A percentile compares a stretch with the other conserved stretches of the same genome.
These are phyloP conservation scores for Pichia sp. DNA, from an alignment of 1,139 yeast genomes.

Conservation along the genomic window DNA sequence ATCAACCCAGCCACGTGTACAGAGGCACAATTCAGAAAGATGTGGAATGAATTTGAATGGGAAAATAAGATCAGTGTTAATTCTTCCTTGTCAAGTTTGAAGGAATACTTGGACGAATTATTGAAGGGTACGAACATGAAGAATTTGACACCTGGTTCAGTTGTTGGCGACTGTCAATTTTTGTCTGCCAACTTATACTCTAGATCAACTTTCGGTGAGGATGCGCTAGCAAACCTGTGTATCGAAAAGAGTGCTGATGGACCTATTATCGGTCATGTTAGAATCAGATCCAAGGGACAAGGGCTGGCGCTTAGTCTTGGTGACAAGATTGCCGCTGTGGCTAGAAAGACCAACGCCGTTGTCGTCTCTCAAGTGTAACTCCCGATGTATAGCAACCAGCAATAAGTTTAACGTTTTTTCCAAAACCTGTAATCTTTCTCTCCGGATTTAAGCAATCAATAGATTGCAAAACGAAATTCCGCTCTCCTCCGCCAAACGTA, in stretches of 20 bases:
- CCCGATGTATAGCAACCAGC: too few species aligned
- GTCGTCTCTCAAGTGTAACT: constrained; percentile 7
- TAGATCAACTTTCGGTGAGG: constrained; percentile 93
- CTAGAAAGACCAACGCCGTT: constrained; percentile 42
- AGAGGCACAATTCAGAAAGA: constrained; percentile 85
- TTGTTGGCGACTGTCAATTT: constrained; percentile 83
- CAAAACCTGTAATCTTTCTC: too few species aligned
- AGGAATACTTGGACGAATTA: constrained; percentile 72
- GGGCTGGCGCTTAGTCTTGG: constrained; percentile 94
- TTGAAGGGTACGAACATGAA: constrained; percentile 89
- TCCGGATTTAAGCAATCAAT: too few species aligned
- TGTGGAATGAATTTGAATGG: constrained; percentile 99
- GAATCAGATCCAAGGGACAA: constrained; percentile 97
- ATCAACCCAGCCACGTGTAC: constrained; percentile 89
- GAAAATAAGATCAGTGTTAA: constrained; percentile 94
- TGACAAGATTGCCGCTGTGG: constrained; percentile 79
- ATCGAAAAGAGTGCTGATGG: constrained; percentile 75
- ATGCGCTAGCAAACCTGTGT: constrained; percentile 92
- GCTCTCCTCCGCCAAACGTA: too few species aligned
- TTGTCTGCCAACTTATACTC: constrained; percentile 93
- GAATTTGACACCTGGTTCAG: constrained; percentile 87
- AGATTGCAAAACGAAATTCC: too few species aligned
- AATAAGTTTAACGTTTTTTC: too few species aligned
- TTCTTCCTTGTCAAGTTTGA: constrained; percentile 59
- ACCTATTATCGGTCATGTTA: constrained; percentile 85